These are phyloP conservation scores for Pelargonium fulgidum DNA, from an alignment of 441 rosid genomes.

Conservation along the genomic window DNA sequence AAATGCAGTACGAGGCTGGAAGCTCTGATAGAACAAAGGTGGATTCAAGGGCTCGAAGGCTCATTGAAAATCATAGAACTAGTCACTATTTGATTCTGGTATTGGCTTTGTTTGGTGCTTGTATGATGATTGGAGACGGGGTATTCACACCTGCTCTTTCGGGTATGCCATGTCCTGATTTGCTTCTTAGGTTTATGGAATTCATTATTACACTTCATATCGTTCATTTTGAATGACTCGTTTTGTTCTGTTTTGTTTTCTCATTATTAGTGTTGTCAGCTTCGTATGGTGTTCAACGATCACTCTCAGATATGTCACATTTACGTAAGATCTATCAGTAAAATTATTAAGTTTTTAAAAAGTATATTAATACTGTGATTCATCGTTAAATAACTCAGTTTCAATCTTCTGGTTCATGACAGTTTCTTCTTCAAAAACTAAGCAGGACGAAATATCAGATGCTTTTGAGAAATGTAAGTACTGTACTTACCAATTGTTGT, in stretches of 20 bases:
- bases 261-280: conserved; percentile 46
- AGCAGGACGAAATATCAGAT: conserved; percentile 24
- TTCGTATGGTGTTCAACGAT: conserved; percentile 40
- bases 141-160: conserved; percentile 59
- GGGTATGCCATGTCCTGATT: conserved; percentile 26
- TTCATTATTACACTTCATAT: not conserved
- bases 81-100: conserved; percentile 45
- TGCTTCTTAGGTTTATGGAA: not conserved
- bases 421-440: conserved; percentile 34
- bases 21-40: conserved; percentile 29
- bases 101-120: conserved; percentile 50
- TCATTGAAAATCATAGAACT: conserved; percentile 35
- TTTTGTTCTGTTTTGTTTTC: conserved; percentile 9
- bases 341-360: not conserved
- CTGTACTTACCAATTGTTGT: not conserved
- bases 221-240: not conserved
- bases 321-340: conserved; percentile 35
- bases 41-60: conserved; percentile 39
- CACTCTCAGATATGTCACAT: conserved; percentile 27
- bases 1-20: conserved; percentile 22
- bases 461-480: conserved; percentile 40
- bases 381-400: conserved; percentile 8
- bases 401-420: conserved; percentile 19
- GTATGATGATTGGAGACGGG: conserved; percentile 54
- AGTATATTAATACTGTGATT: conserved; percentile 1